A percentile compares a stretch with the other conserved stretches of the same genome.
These are phyloP conservation scores for Ceratorhiza oryzae-sativae DNA, from an alignment of 1,284 basidiomycete genomes.

Conservation along the genomic window DNA sequence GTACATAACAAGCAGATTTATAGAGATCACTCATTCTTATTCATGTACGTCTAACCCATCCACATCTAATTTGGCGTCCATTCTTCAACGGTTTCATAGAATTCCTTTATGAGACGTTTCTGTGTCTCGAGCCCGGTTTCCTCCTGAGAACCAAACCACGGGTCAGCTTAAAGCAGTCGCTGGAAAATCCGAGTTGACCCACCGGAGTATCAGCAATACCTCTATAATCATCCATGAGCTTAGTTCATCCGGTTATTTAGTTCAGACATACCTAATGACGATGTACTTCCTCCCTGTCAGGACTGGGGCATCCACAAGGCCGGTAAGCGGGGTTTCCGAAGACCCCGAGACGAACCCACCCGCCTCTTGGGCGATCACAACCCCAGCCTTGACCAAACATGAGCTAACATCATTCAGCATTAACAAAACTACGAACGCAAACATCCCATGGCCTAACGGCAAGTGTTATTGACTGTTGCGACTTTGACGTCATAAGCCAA, in stretches of 20 bases:
- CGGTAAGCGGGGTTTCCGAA: constrained; percentile 58
- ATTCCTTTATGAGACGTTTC: constrained; percentile 80
- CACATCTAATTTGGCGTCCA: constrained; percentile 56
- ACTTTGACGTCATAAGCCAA: not conserved
- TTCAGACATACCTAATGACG: constrained; percentile 60
- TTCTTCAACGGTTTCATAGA: constrained; percentile 84
- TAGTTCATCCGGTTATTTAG: not conserved
- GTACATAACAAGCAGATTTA: not conserved
- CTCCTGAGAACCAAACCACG: constrained; percentile 50
- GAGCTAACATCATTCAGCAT: constrained; percentile 20
- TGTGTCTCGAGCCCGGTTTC: constrained; percentile 78
- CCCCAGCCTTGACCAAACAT: constrained; percentile 66
- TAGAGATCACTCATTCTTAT: not conserved
- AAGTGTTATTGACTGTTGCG: not conserved
- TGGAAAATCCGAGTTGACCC: constrained; percentile 44
- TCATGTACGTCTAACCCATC: not conserved
- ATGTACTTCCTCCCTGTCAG: constrained; percentile 88
- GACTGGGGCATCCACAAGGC: constrained; percentile 67
- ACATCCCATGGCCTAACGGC: constrained; percentile 82
- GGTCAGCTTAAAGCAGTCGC: not conserved
- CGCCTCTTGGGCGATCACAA: constrained; percentile 92
- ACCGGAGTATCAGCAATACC: constrained; percentile 67
- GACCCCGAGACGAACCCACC: constrained; percentile 76
- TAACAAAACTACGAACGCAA: constrained; percentile 61
- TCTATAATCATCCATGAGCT: constrained; percentile 48